Base-by-base conservation (phyloP, 345 rosid genomes). In the Aethionema arabicum region DNA sequence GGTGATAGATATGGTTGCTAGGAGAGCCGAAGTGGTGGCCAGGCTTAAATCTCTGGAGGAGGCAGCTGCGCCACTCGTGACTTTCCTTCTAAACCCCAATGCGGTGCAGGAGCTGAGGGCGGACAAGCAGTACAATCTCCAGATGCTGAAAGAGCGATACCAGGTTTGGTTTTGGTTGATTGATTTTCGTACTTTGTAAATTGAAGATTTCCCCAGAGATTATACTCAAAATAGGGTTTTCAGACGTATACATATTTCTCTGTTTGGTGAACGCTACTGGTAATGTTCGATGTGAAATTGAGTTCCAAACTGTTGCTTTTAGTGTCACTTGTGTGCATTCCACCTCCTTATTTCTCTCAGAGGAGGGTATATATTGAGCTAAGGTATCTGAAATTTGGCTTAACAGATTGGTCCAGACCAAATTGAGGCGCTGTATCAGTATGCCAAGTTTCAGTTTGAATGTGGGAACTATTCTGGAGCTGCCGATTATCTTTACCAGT, bases 401-500 rank as follows among this genome's bases (percentile, higher is more conserved):
- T 3, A 52, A 36, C 87, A 90, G 99, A 90, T 95, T 77, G 99
- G 99, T 62, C 88, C 93, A 5, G 89, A 83, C 51, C 98, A 95
- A 81, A 95, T 95, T 47, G 99, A 95, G 60, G 98, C 99, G 1
- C 66, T 95, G 45, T 95, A 95, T 66, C 97, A 95, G 80, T 95
- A 86, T 72, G 98, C 97, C 8, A 95, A 95, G 61, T 90, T 95
- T 72, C 99, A 95, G 76, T 95, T 95, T 69, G 99, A 95, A 69
- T 95, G 99, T 36, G 99, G 99, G 1, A 95, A 95, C 82, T 90
- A 95, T 68, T 88, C 99, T 4, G 99, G 98, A 70, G 99, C 98
- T 65, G 89, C 99, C 63, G 99, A 95, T 69, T 95, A 90, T 72
- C 82, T 95, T 63, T 88, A 83, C 73, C 99, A 95, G 76, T 95